Evolutionary conservation across 1,284 basidiomycete species (phyloP), one percentile per base, ranked within the genome.

Genomic region (Ustilago lituana): DNA sequence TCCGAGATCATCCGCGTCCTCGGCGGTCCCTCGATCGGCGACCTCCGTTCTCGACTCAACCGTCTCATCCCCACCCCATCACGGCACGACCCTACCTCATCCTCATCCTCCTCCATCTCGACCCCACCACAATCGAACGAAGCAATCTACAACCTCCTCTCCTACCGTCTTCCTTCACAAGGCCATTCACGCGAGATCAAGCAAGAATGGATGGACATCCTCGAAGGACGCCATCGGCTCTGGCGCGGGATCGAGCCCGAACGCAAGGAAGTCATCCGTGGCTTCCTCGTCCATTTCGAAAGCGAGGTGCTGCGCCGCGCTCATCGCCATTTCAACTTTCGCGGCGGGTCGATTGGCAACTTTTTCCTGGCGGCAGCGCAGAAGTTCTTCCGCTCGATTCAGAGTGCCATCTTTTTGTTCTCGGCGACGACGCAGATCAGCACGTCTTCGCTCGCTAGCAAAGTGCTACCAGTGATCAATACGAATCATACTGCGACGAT

Each of bases 401-500:
- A 94, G 19, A 94, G 93, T 4, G 93, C 94, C 10, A 94, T 98
- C 72, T 98, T 97, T 82, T 85, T 98, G 35, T 97, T 98, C 82
- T 90, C 93, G 19, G 91, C 92, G 0, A 91, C 97, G 54, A 94
- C 94, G 0, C 91, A 89, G 11, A 85, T 85, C 5, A 79, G 82
- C 9, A 50, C 49, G 2, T 47, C 24, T 11, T 53, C 45, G 15
- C n/a, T 48, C 8, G 56, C 49, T 74, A 91, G 90, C 70, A 84
- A 86, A 79, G 86, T 86, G 41, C 93, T 97, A 2, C 95, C 95
- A 0, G 91, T 90, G 7, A 91, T 98, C 74, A 89, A 96, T 45
- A 98, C 95, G 2, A 96, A 94, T 82, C 93, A 94, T 82, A 94
- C 92, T 0, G 92, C 94, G n/a, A 98, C 93, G 4, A 95, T 98